A percentile compares a stretch with the other conserved stretches of the same genome.
These are phyloP conservation scores for Candolleomyces aberdarensis DNA, from an alignment of 768 basidiomycete species.

Conservation along the genomic window DNA sequence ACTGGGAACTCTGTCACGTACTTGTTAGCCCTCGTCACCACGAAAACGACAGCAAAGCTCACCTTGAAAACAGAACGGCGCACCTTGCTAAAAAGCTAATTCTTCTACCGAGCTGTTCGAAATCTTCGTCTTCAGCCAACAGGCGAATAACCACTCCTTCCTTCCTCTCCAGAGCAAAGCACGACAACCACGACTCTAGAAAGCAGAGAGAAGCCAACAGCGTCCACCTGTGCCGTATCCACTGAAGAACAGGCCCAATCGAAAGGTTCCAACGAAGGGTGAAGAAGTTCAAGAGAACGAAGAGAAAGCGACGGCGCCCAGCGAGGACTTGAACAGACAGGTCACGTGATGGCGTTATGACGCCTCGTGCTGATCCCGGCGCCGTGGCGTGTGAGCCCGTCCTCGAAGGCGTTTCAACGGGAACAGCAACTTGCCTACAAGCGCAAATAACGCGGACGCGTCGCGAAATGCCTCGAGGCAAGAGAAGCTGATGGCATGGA, in stretches of 20 bases:
- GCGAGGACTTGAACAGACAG: conserved; percentile 1
- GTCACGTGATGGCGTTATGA: conserved; percentile 2
- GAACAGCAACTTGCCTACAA: background rate
- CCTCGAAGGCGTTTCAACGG: background rate
- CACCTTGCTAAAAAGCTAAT: background rate
- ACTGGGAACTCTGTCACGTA: background rate
- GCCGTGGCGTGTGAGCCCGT: background rate
- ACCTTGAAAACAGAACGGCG: background rate
- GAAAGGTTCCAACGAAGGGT: background rate
- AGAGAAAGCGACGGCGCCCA: background rate
- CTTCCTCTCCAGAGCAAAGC: background rate
- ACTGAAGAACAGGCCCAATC: background rate
- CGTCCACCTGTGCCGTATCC: background rate
- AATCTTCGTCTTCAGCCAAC: background rate
- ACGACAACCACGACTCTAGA: no score
- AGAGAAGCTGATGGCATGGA: background rate
- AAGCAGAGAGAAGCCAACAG: no score
- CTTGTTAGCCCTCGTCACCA: background rate
- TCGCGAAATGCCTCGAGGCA: conserved; percentile 1
- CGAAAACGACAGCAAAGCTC: background rate
- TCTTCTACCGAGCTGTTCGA: background rate
- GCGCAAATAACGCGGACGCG: conserved; percentile 1
- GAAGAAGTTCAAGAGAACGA: conserved; percentile 1
- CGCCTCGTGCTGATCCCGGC: conserved; percentile 1
- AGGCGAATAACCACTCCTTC: background rate